Conservation (phyloP, 768 basidiomycete species). For the Calocybe cyanea region DNA sequence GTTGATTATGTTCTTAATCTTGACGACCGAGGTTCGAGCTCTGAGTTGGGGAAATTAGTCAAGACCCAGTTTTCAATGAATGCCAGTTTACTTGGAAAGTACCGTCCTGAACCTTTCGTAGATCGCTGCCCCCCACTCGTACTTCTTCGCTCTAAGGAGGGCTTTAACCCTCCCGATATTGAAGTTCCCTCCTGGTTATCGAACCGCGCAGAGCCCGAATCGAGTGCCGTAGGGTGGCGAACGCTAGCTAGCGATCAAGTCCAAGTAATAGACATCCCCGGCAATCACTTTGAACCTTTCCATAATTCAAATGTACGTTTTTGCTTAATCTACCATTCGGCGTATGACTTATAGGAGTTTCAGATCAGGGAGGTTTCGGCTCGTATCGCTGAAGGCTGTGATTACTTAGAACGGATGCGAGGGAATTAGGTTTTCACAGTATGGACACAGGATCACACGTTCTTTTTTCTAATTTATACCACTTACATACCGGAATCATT, state of each 20-base stretch:
- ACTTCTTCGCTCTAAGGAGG: conserved; percentile 51
- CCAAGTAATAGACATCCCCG: conserved; percentile 53
- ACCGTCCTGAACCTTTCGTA: conserved; percentile 30
- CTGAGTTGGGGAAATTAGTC: conserved; percentile 32
- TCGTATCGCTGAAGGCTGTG: conserved; percentile 28
- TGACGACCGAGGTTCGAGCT: conserved; percentile 21
- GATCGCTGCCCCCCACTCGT: conserved; percentile 34
- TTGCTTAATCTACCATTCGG: not conserved
- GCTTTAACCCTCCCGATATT: conserved; percentile 31
- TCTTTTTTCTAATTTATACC: not conserved
- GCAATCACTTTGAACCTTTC: conserved; percentile 65
- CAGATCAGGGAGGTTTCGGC: conserved; percentile 28
- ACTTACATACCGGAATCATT: not conserved
- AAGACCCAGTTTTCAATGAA: conserved; percentile 48
- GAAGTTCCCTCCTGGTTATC: conserved; percentile 51
- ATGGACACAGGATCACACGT: not conserved
- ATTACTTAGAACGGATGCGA: conserved; percentile 9
- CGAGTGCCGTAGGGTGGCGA: conserved; percentile 45
- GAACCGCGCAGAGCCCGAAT: conserved; percentile 33
- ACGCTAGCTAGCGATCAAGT: conserved; percentile 31
- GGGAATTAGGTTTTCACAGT: too few species aligned
- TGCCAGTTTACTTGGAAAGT: conserved; percentile 41
- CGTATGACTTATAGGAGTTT: not conserved
- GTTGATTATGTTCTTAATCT: conserved; percentile 44
- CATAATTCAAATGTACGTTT: conserved; percentile 40